Conservation (phyloP, 78 protist genomes). For the Goniomonas avonlea region DNA sequence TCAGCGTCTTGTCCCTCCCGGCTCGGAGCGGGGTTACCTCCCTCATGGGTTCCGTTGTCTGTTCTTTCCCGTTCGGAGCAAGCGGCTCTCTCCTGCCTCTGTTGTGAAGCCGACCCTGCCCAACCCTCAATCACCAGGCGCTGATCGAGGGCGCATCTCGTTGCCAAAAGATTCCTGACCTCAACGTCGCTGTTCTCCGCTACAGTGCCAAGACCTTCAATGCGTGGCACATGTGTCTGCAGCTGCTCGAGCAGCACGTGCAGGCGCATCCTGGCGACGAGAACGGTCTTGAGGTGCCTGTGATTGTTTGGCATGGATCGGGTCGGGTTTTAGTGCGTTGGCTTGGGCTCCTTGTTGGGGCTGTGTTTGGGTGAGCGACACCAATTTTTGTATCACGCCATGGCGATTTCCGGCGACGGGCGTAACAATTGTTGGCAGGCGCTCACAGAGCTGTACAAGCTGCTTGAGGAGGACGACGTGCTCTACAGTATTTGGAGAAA, state of each 20-base stretch:
- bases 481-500: constrained; percentile 4
- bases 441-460: constrained; percentile 3
- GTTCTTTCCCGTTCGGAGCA: too few relatives aligned
- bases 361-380: too few relatives aligned
- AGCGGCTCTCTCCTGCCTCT: too few relatives aligned
- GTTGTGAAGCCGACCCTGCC: too few relatives aligned
- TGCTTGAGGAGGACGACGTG: constrained; percentile 28
- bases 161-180: constrained; percentile 50
- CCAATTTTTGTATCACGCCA: too few relatives aligned
- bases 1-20: too few relatives aligned
- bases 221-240: constrained; percentile 49
- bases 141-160: constrained; percentile 40
- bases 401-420: background rate
- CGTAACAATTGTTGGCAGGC: background rate
- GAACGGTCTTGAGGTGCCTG: too few relatives aligned
- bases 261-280: background rate
- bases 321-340: too few relatives aligned
- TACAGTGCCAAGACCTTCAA: constrained; percentile 51
- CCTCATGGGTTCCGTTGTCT: too few relatives aligned
- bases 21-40: too few relatives aligned
- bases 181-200: constrained; percentile 47
- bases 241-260: constrained; percentile 37
- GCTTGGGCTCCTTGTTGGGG: too few relatives aligned
- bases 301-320: too few relatives aligned
- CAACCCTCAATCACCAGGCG: constrained; percentile 20